Base-by-base conservation (phyloP, 2,329 filamentous ascomycete species). In the Cladophialophora bantiana region DNA sequence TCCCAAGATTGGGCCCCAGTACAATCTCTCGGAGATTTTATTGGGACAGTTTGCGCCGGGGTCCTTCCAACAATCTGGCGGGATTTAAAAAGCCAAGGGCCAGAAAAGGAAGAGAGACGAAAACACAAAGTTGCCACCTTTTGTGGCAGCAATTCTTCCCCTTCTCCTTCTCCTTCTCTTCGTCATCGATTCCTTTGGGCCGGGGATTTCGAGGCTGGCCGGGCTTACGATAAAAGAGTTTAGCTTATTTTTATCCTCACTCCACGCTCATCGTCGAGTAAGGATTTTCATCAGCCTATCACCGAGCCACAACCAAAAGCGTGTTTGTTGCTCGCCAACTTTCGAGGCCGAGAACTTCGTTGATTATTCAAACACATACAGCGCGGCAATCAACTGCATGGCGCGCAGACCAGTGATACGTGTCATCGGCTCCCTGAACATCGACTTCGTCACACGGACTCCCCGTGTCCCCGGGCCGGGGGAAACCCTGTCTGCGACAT, bases 361-460 rank as follows among this genome's bases (percentile, higher is more conserved):
- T 7, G n/a, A 12, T 34, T 31, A 31, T 7, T 50, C 38, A 34
- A 26, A n/a, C 10, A 34, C 4, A 26, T 53, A 6, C 35, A 3
- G n/a, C 20, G 20, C 34, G 20, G 26, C 13, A n/a, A 13, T 9
- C n/a, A 57, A 26, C 45, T 5, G 13, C 18, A 61, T 61, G 59
- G n/a, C 59, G 13, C 48, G 4, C 9, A 71, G 77, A 20, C 78
- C 83, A 32, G 76, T 81, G 57, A 95, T 98, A 77, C 90, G 90
- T 70, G 87, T 97, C 69, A 89, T 98, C 72, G 94, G 94, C 73
- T 98, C 94, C 38, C 88, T 99, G 68, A 98, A 98, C 81, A 92
- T 92, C 77, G 94, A 99, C 82, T 89, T 98, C 70, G 92, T 97
- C 70, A 94, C 93, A 48, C 89, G 92, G 74, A 95, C 95, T 38